Base-by-base conservation (phyloP, 208 protist genomes). In the Entamoeba histolytica region DNA sequence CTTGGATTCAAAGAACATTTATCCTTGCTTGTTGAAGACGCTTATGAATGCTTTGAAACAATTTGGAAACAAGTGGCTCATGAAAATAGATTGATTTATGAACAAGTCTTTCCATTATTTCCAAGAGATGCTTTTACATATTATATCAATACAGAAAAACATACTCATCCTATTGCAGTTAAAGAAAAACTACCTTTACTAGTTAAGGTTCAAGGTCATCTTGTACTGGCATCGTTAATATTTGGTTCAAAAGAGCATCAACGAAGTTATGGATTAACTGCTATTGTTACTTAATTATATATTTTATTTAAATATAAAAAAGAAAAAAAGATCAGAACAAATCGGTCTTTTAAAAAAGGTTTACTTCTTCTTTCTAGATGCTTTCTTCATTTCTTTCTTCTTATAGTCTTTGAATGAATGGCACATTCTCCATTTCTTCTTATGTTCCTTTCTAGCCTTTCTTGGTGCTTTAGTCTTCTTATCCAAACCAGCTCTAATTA, bases 401-500 rank as follows among this genome's bases (percentile, higher is more conserved):
- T 78, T 78, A 28, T 78, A 78, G 61, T 78, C 61, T 35, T 78
- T 78, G 61, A 78, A 35, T 23, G 61, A 78, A 35, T 78, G 61
- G 61, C 61, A 78, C 61, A 78, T 78, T 78, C 61, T 78, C 61
- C 61, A 78, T 35, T 78, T 78, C 61, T 78, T 78, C 61, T 78
- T 78, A 28, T 39, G 17, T 35, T 78, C 61, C 61, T 78, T 78
- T 78, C 61, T 78, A 39, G 17, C 28, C 5, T 78, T 78, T 78
- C 61, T 78, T 78, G 61, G 61, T 7, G 61, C 61, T 35, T 78
- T 78, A 8, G 61, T 78, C n/a, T 93, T 55, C 50, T 55, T 51
- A 15, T 55, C 49, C 0, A 93, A 19, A 15, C 49, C 49, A 5
- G n/a, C 96, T 94, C 98, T 97, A 47, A 97, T 95, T 93, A 99